A percentile compares a stretch with the other conserved stretches of the same genome.
phyloP scores from a whole-genome alignment of 768 basidiomycete species.

The Lactarius hatsudake region DNA sequence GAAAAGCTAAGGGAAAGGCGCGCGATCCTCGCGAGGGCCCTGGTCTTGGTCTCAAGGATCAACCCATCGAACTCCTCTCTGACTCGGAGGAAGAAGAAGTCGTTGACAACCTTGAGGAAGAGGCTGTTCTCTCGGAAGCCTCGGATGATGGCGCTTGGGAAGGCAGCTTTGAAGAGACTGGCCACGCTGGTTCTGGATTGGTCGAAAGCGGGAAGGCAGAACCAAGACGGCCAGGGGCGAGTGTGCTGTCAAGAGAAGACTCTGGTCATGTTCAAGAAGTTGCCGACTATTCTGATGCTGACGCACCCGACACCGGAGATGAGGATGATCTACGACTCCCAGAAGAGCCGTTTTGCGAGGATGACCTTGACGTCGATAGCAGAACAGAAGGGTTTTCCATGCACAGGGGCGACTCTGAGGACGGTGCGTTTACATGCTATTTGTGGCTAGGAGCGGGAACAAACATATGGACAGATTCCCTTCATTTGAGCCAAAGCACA shows the following conservation, averaged over 20 bases:
- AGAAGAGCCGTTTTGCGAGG: background rate
- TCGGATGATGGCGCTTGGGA: constrained; percentile 44
- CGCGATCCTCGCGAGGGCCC: constrained; percentile 62
- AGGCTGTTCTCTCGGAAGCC: constrained; percentile 40
- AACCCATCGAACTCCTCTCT: constrained; percentile 48
- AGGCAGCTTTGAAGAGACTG: constrained; percentile 25
- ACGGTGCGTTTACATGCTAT: constrained; percentile 30
- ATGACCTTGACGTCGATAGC: constrained; percentile 8
- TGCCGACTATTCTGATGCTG: constrained; percentile 31
- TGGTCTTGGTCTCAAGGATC: constrained; percentile 43
- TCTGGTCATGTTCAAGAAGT: constrained; percentile 33
- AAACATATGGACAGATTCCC: constrained; percentile 1
- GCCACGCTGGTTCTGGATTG: constrained; percentile 29
- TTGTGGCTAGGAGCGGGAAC: background rate
- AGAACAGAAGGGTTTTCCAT: constrained; percentile 29
- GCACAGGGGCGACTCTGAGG: constrained; percentile 29
- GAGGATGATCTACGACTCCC: constrained; percentile 15
- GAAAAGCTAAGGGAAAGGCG: constrained; percentile 52
- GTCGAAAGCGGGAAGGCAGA: constrained; percentile 27
- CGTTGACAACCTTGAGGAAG: constrained; percentile 31
- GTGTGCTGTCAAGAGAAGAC: constrained; percentile 26
- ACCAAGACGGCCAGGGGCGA: constrained; percentile 25
- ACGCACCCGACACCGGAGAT: constrained; percentile 21
- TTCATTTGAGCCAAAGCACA: constrained; percentile 6
- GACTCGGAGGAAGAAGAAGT: constrained; percentile 39